Base-by-base conservation (phyloP, 345 rosid species). In the Alliaria petiolata region DNA sequence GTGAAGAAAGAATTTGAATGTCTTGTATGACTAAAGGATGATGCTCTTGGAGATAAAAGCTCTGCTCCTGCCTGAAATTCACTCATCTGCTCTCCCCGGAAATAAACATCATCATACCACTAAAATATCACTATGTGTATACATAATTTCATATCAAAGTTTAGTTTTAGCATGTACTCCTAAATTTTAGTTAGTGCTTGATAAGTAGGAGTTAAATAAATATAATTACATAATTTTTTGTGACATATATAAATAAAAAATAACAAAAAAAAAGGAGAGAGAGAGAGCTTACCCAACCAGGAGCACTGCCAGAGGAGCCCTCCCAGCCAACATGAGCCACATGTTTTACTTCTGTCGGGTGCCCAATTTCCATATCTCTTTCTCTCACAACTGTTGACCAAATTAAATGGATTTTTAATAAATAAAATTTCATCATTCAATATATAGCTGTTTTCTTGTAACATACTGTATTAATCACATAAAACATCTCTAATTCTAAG, bases 311-410 rank as follows among this genome's bases (percentile, higher is more conserved):
- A 66, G 96, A 83, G 49, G 80, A 69, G 51, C 89, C 89, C 35
- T 93, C 97, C 91, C 87, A 89, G 2, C 97, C 96, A 52, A 93
- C 76, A 64, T 93, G 97, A 38, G 90, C 89, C 80, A 91, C 95
- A 64, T 91, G 98, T 70, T 87, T 91, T 16, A 89, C 96, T 80
- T 93, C 98, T 64, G 96, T 89, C 5, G 98, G 98, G 56, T 81
- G 79, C 80, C 98, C 97, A 79, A 93, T 93, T 67, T 91, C 93
- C 4, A 75, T 9, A 3, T 80, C 83, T 87, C 91, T 66, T 87
- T 77, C 69, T 87, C 89, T 80, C 83, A 83, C 79, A 80, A 86
- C 79, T 85, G 90, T 81, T 43, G 13, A 47, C 60, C 67, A 74
- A 47, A n/a, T 13, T 4, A 46, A n/a, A 15, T 53, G 20, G 11